phyloP scores from a whole-genome alignment of 768 basidiomycete species.

The Amanita inopinata region DNA sequence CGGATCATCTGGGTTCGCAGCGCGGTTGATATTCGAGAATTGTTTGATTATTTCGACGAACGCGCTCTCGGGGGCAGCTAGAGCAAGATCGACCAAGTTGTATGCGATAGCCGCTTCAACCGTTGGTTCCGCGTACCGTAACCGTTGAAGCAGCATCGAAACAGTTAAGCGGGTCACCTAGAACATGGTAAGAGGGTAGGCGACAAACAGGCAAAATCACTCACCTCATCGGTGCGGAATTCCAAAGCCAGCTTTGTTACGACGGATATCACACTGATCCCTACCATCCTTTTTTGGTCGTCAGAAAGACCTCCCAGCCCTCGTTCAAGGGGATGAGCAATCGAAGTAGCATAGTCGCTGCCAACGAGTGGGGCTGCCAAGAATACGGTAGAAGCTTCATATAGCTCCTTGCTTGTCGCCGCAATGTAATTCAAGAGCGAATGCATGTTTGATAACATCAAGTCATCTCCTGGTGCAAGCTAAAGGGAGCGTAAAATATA shows the following conservation, averaged over 20 bases:
- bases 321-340: constrained; percentile 46
- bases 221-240: constrained; percentile 76
- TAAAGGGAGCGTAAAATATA: constrained; percentile 20
- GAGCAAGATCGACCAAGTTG: constrained; percentile 83
- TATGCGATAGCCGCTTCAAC: constrained; percentile 89
- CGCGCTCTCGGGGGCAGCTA: constrained; percentile 64
- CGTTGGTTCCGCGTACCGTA: constrained; percentile 75
- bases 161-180: constrained; percentile 81
- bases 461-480: constrained; percentile 81
- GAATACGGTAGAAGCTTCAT: constrained; percentile 31
- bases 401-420: constrained; percentile 69
- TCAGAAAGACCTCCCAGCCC: constrained; percentile 64
- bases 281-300: constrained; percentile 76
- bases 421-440: constrained; percentile 90
- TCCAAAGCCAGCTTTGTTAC: constrained; percentile 84
- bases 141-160: constrained; percentile 85
- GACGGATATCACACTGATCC: constrained; percentile 86
- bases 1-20: constrained; percentile 83
- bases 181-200: background rate
- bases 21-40: constrained; percentile 78
- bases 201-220: background rate
- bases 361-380: background rate
- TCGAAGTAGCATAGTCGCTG: background rate
- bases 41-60: constrained; percentile 79
- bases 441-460: constrained; percentile 93